These are phyloP conservation scores for Xylaria venustula DNA, from an alignment of 495 filamentous ascomycete species.

Conservation along the genomic window DNA sequence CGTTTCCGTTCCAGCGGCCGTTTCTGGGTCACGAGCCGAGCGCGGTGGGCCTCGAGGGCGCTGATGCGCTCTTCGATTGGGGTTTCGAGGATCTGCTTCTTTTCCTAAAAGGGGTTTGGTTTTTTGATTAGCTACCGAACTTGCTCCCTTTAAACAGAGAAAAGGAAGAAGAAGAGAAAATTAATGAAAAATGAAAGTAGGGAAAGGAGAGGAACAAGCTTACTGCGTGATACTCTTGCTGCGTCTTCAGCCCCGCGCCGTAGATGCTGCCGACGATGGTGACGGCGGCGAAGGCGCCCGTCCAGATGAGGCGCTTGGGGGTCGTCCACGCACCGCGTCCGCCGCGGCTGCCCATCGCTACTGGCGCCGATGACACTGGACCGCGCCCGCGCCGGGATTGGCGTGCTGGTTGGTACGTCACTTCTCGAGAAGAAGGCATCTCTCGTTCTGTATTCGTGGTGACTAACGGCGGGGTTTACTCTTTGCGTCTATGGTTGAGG, in stretches of 20 bases:
- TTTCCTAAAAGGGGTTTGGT: no score
- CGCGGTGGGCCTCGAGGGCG: constrained; percentile 34
- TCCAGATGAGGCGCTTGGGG: constrained; percentile 40
- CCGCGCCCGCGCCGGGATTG: not conserved
- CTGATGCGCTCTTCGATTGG: constrained; percentile 35
- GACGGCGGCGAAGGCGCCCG: constrained; percentile 48
- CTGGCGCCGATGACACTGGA: not conserved
- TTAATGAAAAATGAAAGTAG: not conserved
- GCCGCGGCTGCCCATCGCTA: no score
- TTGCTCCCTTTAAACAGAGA: no score
- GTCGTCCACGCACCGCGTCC: constrained; percentile 7
- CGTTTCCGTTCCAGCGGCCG: constrained; percentile 39
- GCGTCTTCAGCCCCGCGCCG: constrained; percentile 58
- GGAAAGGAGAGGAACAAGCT: not conserved
- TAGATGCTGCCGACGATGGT: constrained; percentile 51
- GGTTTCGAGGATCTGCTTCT: constrained; percentile 28
- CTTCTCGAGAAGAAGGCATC: not conserved
- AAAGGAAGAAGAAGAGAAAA: not conserved
- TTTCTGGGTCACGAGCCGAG: constrained; percentile 30
- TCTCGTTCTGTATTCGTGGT: no score
- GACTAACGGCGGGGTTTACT: no score
- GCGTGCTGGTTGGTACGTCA: not conserved
- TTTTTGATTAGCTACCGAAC: no score
- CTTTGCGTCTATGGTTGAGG: no score
- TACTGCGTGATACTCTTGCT: constrained; percentile 40